Evolutionary conservation across 2,329 filamentous ascomycete species (phyloP), one percentile per base, ranked within the genome.

Genomic region (Pseudofabraea citricarpa): DNA sequence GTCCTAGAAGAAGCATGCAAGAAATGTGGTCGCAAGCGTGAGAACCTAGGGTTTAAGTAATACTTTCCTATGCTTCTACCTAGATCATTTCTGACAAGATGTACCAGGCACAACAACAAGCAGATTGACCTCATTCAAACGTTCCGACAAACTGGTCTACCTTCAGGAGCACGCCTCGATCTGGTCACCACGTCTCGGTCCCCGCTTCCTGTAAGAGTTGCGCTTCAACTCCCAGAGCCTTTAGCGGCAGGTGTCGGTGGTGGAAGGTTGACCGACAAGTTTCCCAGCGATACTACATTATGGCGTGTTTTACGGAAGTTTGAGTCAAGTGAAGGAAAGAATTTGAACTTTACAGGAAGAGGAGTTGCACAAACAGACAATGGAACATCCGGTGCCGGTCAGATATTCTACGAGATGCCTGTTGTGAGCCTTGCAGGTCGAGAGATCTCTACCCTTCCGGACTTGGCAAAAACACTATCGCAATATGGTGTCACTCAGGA

Each of bases 271-370:
- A 79, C 82, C 44, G 83, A 93, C 61, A 95, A 93, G 60, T 90
- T 97, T 48, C 83, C 90, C 1, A 95, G 87, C 63, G 85, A 88
- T 52, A 87, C 88, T 26, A 87, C 89, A 15, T 63, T 98, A 64
- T 98, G 93, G 93, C 79, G 89, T 54, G 73, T 97, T 21, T 63
- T 98, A 44, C 84, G 93, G 47, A 88, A 93, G 60, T 95, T 97
- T 53, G 93, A 98, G 66, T 85, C 85, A 50, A 80, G 73, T 38
- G 72, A 73, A 45, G 75, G 74, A 7, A 72, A 67, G 42, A 79
- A 72, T 43, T 69, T 87, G 52, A 96, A 96, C 62, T 79, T 98
- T 54, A 97, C 93, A 0, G 89, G 83, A 12, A 75, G 90, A 48
- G 89, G 83, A 2, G 74, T 85, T n/a, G 83, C 89, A 0, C 74